A percentile compares a stretch with the other conserved stretches of the same genome.
Conservation (phyloP, 345 rosid species). For the Euphorbia tirucalli region DNA sequence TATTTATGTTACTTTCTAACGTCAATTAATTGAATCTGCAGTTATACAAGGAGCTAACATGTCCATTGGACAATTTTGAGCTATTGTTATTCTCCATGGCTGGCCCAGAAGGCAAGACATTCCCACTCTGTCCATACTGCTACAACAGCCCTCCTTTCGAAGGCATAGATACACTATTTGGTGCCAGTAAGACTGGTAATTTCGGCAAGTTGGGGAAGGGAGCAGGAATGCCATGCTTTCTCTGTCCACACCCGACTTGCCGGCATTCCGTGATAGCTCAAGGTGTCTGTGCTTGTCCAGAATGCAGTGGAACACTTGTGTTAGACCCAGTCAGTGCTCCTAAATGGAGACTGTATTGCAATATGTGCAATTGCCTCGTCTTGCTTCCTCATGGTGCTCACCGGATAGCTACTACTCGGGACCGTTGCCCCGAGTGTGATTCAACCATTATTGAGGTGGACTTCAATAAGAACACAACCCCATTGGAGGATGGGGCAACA, state of each 20-base stretch:
- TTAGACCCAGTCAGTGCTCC: slow-evolving; percentile 88
- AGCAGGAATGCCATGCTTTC: slow-evolving; percentile 93
- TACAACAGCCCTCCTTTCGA: slow-evolving; percentile 91
- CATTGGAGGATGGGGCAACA: slow-evolving; percentile 78
- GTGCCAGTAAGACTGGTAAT: slow-evolving; percentile 39
- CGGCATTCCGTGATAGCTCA: slow-evolving; percentile 74
- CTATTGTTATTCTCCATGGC: slow-evolving; percentile 84
- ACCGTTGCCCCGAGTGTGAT: slow-evolving; percentile 71
- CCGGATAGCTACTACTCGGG: slow-evolving; percentile 61
- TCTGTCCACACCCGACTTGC: slow-evolving; percentile 90
- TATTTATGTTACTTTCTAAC: not conserved
- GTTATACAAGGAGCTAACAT: slow-evolving; percentile 91
- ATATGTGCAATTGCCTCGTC: slow-evolving; percentile 86
- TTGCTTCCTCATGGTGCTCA: slow-evolving; percentile 93
- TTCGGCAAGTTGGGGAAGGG: slow-evolving; percentile 60
- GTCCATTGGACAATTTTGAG: slow-evolving; percentile 93
- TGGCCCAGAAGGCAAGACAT: slow-evolving; percentile 92
- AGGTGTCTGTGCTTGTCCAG: slow-evolving; percentile 98
- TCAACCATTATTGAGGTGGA: slow-evolving; percentile 81
- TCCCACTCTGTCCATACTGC: slow-evolving; percentile 91
- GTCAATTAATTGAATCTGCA: slow-evolving; percentile 27
- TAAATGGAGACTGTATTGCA: slow-evolving; percentile 93
- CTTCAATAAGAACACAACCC: slow-evolving; percentile 88
- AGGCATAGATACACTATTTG: slow-evolving; percentile 65
- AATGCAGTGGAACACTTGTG: slow-evolving; percentile 84